These are phyloP conservation scores for Vaccinium myrtillus DNA, from an alignment of 148 eudicot species.

Conservation along the genomic window DNA sequence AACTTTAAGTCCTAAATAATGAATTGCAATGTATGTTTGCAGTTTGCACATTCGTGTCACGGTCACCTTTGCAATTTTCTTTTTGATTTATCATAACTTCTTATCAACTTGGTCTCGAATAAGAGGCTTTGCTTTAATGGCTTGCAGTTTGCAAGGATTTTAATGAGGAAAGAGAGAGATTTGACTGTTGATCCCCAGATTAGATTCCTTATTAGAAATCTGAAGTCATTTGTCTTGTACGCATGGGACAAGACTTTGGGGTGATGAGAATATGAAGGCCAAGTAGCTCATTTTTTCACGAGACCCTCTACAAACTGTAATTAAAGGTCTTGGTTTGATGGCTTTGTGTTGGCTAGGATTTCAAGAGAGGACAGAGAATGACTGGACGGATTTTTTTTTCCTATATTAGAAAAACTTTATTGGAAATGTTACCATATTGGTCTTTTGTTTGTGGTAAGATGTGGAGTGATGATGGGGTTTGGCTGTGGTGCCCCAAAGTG, in stretches of 20 bases:
- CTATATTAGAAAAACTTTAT: neutral
- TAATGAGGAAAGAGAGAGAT: neutral
- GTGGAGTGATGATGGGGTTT: neutral
- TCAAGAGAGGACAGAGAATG: neutral
- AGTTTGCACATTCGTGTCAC: neutral
- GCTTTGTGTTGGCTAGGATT: neutral
- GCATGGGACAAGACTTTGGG: neutral
- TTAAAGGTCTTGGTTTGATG: neutral
- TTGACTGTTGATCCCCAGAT: neutral
- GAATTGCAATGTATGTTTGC: neutral
- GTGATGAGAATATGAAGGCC: neutral
- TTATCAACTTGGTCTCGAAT: neutral
- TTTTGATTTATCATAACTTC: slow-evolving; percentile 1
- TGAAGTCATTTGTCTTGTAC: neutral
- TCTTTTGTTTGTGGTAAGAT: neutral
- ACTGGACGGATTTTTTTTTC: neutral
- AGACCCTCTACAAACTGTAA: neutral
- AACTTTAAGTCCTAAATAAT: neutral
- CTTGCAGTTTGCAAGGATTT: neutral
- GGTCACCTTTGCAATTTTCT: neutral
- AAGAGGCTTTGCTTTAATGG: neutral
- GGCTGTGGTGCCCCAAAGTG: too few species aligned
- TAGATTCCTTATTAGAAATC: neutral
- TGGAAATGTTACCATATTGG: neutral
- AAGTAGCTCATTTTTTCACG: neutral